Conservation (phyloP, 2,329 filamentous ascomycete genomes). For the Fonsecaea monophora region DNA sequence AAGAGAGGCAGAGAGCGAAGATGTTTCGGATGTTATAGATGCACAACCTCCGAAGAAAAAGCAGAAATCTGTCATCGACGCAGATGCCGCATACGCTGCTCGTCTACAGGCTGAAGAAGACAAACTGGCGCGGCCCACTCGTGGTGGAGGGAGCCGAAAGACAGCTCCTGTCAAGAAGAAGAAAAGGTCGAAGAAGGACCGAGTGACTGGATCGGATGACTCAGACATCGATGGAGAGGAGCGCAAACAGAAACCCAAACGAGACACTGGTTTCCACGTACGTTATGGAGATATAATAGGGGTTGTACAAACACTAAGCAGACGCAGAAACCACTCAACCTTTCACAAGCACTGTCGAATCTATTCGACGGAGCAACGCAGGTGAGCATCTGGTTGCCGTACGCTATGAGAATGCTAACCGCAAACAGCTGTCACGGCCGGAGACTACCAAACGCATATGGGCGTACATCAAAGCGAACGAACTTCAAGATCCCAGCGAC, state of each 20-base stretch:
- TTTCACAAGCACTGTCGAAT: conserved; percentile 54
- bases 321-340: conserved; percentile 53
- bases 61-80: conserved; percentile 70
- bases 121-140: conserved; percentile 73
- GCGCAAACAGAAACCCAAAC: conserved; percentile 67
- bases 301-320: conserved; percentile 10
- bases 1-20: conserved; percentile 51
- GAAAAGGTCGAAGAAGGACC: conserved; percentile 60
- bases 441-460: conserved; percentile 97
- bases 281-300: conserved; percentile 42
- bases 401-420: conserved; percentile 16
- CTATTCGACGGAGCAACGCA: conserved; percentile 53
- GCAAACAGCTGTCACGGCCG: conserved; percentile 77
- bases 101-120: conserved; percentile 94
- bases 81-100: conserved; percentile 86
- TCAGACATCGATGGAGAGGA: conserved; percentile 74
- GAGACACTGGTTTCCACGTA: conserved; percentile 90
- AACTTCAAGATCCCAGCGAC: conserved; percentile 88
- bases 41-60: conserved; percentile 65
- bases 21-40: conserved; percentile 48
- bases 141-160: conserved; percentile 71
- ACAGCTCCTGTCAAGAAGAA: conserved; percentile 69
- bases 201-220: conserved; percentile 62
- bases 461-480: conserved; percentile 88
- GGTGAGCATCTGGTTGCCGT: conserved; percentile 46